These are phyloP conservation scores for Oryza australiensis DNA, from an alignment of 176 grass and related monocot species.

Conservation along the genomic window DNA sequence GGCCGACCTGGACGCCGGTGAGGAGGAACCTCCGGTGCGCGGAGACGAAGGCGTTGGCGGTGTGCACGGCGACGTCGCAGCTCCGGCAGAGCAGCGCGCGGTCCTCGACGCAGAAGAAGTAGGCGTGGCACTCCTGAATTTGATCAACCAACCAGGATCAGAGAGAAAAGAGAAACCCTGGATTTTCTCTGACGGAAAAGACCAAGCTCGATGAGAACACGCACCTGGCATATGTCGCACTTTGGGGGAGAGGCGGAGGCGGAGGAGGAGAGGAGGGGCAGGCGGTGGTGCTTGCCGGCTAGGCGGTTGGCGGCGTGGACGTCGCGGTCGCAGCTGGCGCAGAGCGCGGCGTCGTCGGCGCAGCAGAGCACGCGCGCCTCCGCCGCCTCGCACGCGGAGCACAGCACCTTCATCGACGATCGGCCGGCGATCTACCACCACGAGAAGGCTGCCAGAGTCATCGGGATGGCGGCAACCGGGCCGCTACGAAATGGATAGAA, in stretches of 20 bases:
- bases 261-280: constrained; percentile 44
- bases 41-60: constrained; percentile 76
- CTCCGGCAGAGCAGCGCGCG: constrained; percentile 79
- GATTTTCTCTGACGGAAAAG: too few relatives aligned
- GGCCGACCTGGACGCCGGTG: constrained; percentile 91
- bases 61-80: constrained; percentile 87
- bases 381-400: constrained; percentile 87
- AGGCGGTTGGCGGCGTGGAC: constrained; percentile 94
- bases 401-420: constrained; percentile 81
- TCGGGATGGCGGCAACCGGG: too few relatives aligned
- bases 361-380: constrained; percentile 87
- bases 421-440: neutral
- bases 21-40: constrained; percentile 84
- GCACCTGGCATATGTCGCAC: constrained; percentile 98
- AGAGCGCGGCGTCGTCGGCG: constrained; percentile 96
- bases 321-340: constrained; percentile 72
- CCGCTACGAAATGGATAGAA: too few relatives aligned
- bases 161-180: too few relatives aligned
- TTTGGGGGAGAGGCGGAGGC: constrained; percentile 15
- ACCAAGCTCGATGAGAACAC: too few relatives aligned
- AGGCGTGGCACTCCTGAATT: constrained; percentile 70
- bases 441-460: too few relatives aligned
- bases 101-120: constrained; percentile 98
- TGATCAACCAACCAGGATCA: neutral
- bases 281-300: constrained; percentile 88